Evolutionary conservation across 176 grass and related monocot species (phyloP).

Genomic region (Microstegium vimineum): DNA sequence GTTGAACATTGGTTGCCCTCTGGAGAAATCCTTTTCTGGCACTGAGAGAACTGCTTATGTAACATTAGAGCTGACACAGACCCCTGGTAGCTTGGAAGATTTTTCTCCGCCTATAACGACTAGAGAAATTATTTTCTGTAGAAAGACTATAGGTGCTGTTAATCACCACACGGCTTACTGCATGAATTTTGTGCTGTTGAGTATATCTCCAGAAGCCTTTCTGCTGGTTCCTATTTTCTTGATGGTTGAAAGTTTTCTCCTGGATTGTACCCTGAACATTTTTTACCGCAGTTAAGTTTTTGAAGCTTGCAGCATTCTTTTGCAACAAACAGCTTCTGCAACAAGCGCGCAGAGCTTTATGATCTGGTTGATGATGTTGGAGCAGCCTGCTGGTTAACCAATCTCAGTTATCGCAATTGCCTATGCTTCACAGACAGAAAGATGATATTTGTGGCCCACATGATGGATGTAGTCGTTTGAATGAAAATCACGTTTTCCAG

Average conservation of each 20-base stretch:
- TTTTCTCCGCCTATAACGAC: neutral
- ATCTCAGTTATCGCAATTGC: neutral
- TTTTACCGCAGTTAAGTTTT: neutral
- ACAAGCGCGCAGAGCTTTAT: neutral
- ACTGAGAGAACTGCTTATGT: neutral
- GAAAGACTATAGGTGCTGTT: neutral
- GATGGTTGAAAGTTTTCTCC: neutral
- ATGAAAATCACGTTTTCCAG: neutral
- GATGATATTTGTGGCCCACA: no score
- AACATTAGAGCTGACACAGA: neutral
- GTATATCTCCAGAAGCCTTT: neutral
- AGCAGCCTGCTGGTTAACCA: neutral
- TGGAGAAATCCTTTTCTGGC: neutral
- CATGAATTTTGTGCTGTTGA: neutral
- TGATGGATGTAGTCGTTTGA: neutral
- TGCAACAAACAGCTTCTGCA: neutral
- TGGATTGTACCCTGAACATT: neutral
- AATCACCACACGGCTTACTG: neutral
- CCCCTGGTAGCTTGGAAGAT: neutral
- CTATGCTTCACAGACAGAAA: neutral
- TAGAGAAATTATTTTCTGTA: neutral
- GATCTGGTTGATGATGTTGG: neutral
- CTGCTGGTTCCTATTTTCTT: neutral
- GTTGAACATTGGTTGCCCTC: neutral
- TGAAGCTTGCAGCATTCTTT: neutral